A percentile compares a stretch with the other conserved stretches of the same genome.
These are phyloP conservation scores for Candida tetrigidarum DNA, from an alignment of 1,139 yeast genomes.

Conservation along the genomic window DNA sequence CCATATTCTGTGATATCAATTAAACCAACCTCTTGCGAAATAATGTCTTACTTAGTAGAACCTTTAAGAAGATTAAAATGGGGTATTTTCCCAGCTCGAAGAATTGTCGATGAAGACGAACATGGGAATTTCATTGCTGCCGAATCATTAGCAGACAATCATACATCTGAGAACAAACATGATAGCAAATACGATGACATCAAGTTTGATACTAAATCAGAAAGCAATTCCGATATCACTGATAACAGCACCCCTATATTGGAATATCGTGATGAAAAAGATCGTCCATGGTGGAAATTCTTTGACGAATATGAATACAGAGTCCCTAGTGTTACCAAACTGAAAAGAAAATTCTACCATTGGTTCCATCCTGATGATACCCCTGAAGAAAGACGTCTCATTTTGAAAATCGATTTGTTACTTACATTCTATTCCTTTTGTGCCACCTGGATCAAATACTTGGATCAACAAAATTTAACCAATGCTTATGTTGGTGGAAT, in stretches of 20 bases:
- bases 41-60: not conserved
- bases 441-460: conserved; percentile 72
- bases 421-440: conserved; percentile 62
- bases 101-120: conserved; percentile 43
- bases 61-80: conserved; percentile 33
- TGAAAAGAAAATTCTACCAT: conserved; percentile 56
- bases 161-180: no score
- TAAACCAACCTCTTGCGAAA: not conserved
- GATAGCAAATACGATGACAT: conserved; percentile 3
- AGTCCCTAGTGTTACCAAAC: conserved; percentile 37
- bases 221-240: conserved; percentile 6
- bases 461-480: conserved; percentile 62
- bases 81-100: conserved; percentile 52
- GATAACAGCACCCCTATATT: conserved; percentile 9
- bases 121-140: conserved; percentile 17
- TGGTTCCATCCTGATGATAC: conserved; percentile 68
- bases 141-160: conserved; percentile 5
- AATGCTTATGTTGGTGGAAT: conserved; percentile 73
- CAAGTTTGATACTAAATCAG: not conserved
- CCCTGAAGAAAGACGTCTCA: conserved; percentile 55
- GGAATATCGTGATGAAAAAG: conserved; percentile 65
- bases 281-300: conserved; percentile 65
- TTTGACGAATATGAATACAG: conserved; percentile 68
- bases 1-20: no score
- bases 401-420: conserved; percentile 64